A percentile compares a stretch with the other conserved stretches of the same genome.
phyloP scores from a whole-genome alignment of 805 yeast species.

The Wickerhamiella australiensis region DNA sequence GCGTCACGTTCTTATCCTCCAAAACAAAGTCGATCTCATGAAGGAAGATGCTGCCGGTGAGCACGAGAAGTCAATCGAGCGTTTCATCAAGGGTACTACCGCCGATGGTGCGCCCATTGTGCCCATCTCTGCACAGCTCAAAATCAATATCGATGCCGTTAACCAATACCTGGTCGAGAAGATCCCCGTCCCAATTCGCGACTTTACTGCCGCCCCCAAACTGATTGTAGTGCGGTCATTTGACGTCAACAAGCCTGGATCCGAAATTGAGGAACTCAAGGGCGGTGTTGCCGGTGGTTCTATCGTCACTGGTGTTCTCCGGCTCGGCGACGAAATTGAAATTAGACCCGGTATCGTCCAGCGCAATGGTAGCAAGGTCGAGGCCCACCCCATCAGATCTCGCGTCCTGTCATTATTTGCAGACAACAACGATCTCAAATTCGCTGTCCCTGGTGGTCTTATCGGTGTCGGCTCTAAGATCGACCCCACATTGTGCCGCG shows the following conservation, averaged over 20 bases:
- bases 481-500: slow-evolving; percentile 98
- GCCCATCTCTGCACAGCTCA: slow-evolving; percentile 97
- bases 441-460: slow-evolving; percentile 99
- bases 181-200: slow-evolving; percentile 94
- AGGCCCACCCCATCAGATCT: slow-evolving; percentile 91
- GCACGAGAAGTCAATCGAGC: slow-evolving; percentile 84
- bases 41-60: slow-evolving; percentile 92
- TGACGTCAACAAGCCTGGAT: slow-evolving; percentile 98
- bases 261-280: slow-evolving; percentile 89
- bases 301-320: slow-evolving; percentile 90
- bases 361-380: slow-evolving; percentile 77
- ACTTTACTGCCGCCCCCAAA: slow-evolving; percentile 85
- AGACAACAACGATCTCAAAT: slow-evolving; percentile 93
- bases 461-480: slow-evolving; percentile 99
- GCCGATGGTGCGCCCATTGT: slow-evolving; percentile 99
- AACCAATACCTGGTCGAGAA: slow-evolving; percentile 90
- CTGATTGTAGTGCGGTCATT: slow-evolving; percentile 95
- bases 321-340: slow-evolving; percentile 95
- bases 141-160: slow-evolving; percentile 96
- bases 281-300: slow-evolving; percentile 99
- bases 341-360: slow-evolving; percentile 98
- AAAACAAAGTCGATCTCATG: slow-evolving; percentile 97
- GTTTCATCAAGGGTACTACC: slow-evolving; percentile 91
- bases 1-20: slow-evolving; percentile 89
- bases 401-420: slow-evolving; percentile 90